Evolutionary conservation across 345 rosid species (phyloP), one percentile per base, ranked within the genome.

Genomic region (Linum trigynum): DNA sequence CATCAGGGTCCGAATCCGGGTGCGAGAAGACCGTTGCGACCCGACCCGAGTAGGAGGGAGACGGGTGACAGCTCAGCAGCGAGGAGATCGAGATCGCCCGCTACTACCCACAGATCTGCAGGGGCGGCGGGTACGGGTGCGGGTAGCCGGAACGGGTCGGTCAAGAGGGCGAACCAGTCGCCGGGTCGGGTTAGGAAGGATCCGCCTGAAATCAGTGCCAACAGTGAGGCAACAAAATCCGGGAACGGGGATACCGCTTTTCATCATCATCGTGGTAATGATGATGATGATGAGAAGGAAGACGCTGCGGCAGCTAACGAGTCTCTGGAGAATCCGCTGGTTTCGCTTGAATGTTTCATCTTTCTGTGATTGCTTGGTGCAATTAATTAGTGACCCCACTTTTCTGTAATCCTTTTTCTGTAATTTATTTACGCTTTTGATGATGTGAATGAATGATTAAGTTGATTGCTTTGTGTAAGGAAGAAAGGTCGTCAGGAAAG

Each of bases 331-430:
- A 89, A 89, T 72, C 96, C 95, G 50, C 89, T 77, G 15, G 96
- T 92, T 10, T 87, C 96, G 2, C 67, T 92, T 62, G 98, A 89
- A 80, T 89, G 98, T 70, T 92, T 89, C 77, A 89, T 92, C 67
- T 92, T 92, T 62, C 87, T 92, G 50, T 92, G n/a, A 64, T 35
- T 39, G 42, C 2, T 23, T 17, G 37, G 62, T 56, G 70, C 51
- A 43, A 62, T 38, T 2, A 35, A 61, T 40, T 37, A 51, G 57
- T 66, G 3, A 59, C 39, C 38, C 7, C 39, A 35, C 39, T 6
- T 11, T 59, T 59, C 37, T 65, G 39, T 32, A 35, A 51, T 10
- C 5, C 39, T 38, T 7, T 16, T 7, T 58, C 9, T 50, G 7
- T 23, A 23, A 23, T 23, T 23, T 35, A 35, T 4, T 14, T 35